Base-by-base conservation (phyloP, 768 basidiomycete species). In the Tricholoma terreum region DNA sequence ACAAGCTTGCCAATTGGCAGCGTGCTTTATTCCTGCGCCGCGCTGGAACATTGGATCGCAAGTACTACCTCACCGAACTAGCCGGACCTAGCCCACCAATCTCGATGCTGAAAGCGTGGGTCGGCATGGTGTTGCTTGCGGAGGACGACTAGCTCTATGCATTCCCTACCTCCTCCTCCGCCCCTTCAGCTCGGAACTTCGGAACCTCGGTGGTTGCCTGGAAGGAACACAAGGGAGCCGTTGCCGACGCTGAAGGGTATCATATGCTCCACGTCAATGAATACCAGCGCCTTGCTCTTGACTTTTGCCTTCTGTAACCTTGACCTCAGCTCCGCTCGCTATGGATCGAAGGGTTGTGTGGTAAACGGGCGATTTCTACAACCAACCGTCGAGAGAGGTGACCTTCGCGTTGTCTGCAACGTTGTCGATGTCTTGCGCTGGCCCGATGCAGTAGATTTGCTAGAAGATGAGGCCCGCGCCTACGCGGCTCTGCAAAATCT, bases 241-340 rank as follows among this genome's bases (percentile, higher is more conserved):
- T n/a, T n/a, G n/a, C n/a, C n/a, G n/a, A n/a, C n/a, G n/a, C n/a
- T n/a, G n/a, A n/a, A n/a, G n/a, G n/a, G n/a, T n/a, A n/a, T n/a
- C n/a, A n/a, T n/a, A n/a, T n/a, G n/a, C n/a, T n/a, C n/a, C n/a
- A n/a, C n/a, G n/a, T n/a, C n/a, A n/a, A n/a, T n/a, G n/a, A n/a
- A n/a, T n/a, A n/a, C n/a, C n/a, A 50, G 24, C 12, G 54, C 40
- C 56, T 58, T 19, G 24, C 34, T 46, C 52, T 62, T 46, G 61
- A 59, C 52, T 59, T 59, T 53, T 52, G 38, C 40, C 61, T n/a
- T 64, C 2, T 59, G 63, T 50, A 8, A 52, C 45, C 55, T 64
- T 45, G 38, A 62, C 17, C 48, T 52, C 7, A 62, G 53, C 49
- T 48, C 60, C 56, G 36, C 6, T 42, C 40, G 17, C 17, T 19